Evolutionary conservation across 768 basidiomycete species (phyloP).

Genomic region (Brasilioporus rufonigricans): DNA sequence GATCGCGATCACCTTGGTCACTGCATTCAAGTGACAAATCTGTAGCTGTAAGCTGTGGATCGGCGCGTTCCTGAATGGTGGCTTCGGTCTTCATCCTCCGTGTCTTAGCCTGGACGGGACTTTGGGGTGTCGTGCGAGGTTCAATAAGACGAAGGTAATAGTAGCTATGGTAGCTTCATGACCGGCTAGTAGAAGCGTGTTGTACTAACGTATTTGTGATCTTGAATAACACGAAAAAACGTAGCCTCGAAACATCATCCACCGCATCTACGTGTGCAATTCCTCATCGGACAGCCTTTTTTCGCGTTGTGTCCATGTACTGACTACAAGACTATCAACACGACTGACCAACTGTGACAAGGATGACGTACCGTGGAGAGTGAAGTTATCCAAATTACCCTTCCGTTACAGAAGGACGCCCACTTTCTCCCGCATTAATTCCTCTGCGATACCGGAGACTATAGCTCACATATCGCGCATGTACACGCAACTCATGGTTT

Average conservation of each 20-base stretch:
- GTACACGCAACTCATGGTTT: conserved; percentile 18
- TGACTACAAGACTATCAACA: no score
- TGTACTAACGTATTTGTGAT: no score
- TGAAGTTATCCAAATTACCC: no score
- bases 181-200: conserved; percentile 45
- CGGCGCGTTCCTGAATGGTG: neutral
- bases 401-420: no score
- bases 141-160: conserved; percentile 51
- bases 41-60: conserved; percentile 5
- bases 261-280: no score
- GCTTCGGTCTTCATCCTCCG: conserved; percentile 5
- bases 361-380: no score
- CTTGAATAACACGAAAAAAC: no score
- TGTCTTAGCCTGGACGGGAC: conserved; percentile 57
- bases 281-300: no score
- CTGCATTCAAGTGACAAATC: conserved; percentile 46
- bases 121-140: conserved; percentile 54
- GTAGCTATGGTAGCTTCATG: conserved; percentile 61
- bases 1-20: conserved; percentile 28
- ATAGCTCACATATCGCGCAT: neutral
- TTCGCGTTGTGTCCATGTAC: no score
- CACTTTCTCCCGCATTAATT: no score
- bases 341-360: no score
- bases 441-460: neutral
- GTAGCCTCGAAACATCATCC: no score